Conservation (phyloP, 2,329 filamentous ascomycete species). For the Colletotrichum melonis region DNA sequence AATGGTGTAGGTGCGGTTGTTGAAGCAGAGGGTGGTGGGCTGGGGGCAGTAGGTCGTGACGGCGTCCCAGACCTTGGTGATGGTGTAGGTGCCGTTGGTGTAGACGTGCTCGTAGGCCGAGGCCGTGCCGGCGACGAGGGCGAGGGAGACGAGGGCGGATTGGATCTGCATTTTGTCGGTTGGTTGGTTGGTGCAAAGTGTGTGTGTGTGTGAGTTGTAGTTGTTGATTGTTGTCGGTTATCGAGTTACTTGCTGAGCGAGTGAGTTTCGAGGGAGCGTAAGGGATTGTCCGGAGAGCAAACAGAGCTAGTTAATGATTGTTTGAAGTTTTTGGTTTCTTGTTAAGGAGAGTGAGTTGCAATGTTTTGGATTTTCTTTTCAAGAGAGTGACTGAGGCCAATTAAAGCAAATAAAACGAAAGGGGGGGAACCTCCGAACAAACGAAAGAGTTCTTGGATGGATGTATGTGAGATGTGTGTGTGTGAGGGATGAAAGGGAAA, state of each 20-base stretch:
- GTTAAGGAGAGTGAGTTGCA: conserved; percentile 15
- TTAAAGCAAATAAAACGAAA: neutral
- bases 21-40: conserved; percentile 51
- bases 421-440: conserved; percentile 10
- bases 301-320: conserved; percentile 32
- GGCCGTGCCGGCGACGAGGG: conserved; percentile 37
- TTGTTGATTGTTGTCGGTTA: conserved; percentile 32
- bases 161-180: conserved; percentile 45
- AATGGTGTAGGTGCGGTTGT: conserved; percentile 63
- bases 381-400: conserved; percentile 30
- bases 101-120: conserved; percentile 12
- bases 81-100: conserved; percentile 42
- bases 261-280: neutral
- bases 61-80: conserved; percentile 48
- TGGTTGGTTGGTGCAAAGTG: neutral
- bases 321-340: conserved; percentile 13
- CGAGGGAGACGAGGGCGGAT: conserved; percentile 40
- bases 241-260: neutral
- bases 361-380: neutral
- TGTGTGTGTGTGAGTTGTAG: conserved; percentile 21
- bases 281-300: conserved; percentile 5
- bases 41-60: conserved; percentile 56
- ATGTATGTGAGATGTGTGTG: neutral
- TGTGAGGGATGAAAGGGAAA: neutral
- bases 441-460: conserved; percentile 10